Conservation (phyloP, 257 asterid genomes). For the Perilla frutescens region DNA sequence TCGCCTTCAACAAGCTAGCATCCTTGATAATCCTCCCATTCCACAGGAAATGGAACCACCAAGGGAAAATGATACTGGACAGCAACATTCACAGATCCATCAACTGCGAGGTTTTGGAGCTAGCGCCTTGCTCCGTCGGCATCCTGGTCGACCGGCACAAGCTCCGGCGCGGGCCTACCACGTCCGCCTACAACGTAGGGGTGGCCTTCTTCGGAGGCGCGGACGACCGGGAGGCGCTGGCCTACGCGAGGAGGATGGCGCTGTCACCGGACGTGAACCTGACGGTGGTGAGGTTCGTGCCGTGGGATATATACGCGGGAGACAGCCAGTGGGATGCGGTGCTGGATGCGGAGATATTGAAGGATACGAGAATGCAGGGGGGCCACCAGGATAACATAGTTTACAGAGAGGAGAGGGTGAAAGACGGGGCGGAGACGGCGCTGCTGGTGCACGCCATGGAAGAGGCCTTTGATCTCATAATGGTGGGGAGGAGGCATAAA, state of each 20-base stretch:
- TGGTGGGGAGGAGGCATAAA: slow-evolving; percentile 80
- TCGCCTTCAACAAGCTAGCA: slow-evolving; percentile 68
- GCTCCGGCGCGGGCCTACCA: slow-evolving; percentile 39
- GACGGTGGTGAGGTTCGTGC: slow-evolving; percentile 67
- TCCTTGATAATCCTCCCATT: slow-evolving; percentile 75
- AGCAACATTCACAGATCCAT: slow-evolving; percentile 56
- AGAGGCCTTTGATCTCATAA: slow-evolving; percentile 74
- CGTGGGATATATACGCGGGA: slow-evolving; percentile 59
- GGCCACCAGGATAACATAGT: slow-evolving; percentile 64
- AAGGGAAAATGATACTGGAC: slow-evolving; percentile 66
- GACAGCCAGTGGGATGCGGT: slow-evolving; percentile 90
- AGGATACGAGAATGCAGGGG: slow-evolving; percentile 70
- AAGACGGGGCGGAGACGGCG: slow-evolving; percentile 92
- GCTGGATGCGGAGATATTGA: slow-evolving; percentile 72
- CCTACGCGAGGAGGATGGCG: slow-evolving; percentile 73
- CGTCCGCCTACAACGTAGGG: slow-evolving; percentile 52
- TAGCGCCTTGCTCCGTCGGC: slow-evolving; percentile 87
- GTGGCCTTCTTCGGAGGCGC: slow-evolving; percentile 83
- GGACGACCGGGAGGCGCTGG: slow-evolving; percentile 84
- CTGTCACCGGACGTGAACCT: slow-evolving; percentile 53
- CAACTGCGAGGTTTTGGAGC: slow-evolving; percentile 65
- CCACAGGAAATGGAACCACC: slow-evolving; percentile 80
- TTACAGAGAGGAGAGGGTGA: slow-evolving; percentile 80
- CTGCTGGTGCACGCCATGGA: slow-evolving; percentile 65
- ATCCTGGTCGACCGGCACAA: slow-evolving; percentile 82